These are phyloP conservation scores for Apiospora pterosperma DNA, from an alignment of 2,329 filamentous ascomycete genomes.

Conservation along the genomic window DNA sequence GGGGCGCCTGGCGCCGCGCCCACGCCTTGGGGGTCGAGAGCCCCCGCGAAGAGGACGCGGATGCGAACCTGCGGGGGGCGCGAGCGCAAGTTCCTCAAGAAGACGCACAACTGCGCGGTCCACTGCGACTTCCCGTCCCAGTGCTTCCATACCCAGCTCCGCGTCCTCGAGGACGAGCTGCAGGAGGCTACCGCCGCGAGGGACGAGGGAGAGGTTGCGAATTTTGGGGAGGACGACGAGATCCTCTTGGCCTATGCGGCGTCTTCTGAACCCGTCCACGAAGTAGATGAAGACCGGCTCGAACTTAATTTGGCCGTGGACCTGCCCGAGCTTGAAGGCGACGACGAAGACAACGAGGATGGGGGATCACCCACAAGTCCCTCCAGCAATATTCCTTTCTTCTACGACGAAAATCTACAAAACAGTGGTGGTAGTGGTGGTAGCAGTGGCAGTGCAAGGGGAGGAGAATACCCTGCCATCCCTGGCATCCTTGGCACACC, in stretches of 20 bases:
- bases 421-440: too few relatives aligned
- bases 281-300: background rate
- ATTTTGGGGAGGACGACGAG: background rate
- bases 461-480: background rate
- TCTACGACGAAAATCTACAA: background rate
- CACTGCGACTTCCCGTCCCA: constrained; percentile 40
- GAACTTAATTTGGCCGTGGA: background rate
- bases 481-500: background rate
- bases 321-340: background rate
- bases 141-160: constrained; percentile 35
- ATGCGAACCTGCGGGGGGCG: constrained; percentile 26
- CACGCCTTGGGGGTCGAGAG: constrained; percentile 20
- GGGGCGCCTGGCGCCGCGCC: constrained; percentile 24
- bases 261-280: background rate
- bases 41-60: background rate
- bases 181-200: constrained; percentile 41
- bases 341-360: background rate
- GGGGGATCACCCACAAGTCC: background rate
- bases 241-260: background rate
- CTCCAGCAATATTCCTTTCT: background rate
- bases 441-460: background rate
- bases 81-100: constrained; percentile 17
- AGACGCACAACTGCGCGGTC: constrained; percentile 19
- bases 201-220: constrained; percentile 27
- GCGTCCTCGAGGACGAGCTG: background rate